Percentiles rank a stretch among this genome's conserved stretches.
Conservation (phyloP, 2,329 filamentous ascomycete species). For the Phaeomoniella chlamydospora region DNA sequence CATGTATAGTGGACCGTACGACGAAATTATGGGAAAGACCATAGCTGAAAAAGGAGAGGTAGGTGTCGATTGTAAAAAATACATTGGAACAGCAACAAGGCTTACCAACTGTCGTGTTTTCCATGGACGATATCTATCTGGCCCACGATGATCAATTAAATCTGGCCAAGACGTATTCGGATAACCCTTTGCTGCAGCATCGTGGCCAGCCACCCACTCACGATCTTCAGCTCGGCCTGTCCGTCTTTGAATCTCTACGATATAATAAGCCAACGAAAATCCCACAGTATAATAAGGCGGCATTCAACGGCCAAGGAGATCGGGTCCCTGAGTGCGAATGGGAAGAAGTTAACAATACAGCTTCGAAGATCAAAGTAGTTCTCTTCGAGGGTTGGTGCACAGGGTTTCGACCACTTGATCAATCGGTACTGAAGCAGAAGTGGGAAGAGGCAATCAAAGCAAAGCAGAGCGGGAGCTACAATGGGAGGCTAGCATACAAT, state of each 20-base stretch:
- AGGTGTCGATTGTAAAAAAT: constrained; percentile 48
- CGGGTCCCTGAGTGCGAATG: constrained; percentile 49
- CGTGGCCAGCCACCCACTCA: constrained; percentile 77
- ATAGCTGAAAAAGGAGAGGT: background rate
- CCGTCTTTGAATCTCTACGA: constrained; percentile 48
- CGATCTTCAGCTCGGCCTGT: constrained; percentile 50
- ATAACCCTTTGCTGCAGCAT: constrained; percentile 65
- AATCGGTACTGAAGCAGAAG: constrained; percentile 37
- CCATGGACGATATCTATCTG: constrained; percentile 84
- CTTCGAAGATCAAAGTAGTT: constrained; percentile 41
- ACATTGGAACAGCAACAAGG: constrained; percentile 42
- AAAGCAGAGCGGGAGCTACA: constrained; percentile 33
- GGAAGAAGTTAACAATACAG: constrained; percentile 32
- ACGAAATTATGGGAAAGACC: background rate
- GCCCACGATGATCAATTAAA: constrained; percentile 51
- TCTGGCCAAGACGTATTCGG: constrained; percentile 49
- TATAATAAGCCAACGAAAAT: constrained; percentile 41
- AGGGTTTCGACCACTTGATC: constrained; percentile 57
- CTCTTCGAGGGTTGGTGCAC: constrained; percentile 88
- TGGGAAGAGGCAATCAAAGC: constrained; percentile 36
- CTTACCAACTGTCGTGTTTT: constrained; percentile 55
- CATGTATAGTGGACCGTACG: background rate
- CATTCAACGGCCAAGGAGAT: constrained; percentile 62
- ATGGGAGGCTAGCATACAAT: constrained; percentile 38
- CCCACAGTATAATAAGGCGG: constrained; percentile 74